Conservation (phyloP, 2,329 filamentous ascomycete genomes). For the Calonectria henricotiae region DNA sequence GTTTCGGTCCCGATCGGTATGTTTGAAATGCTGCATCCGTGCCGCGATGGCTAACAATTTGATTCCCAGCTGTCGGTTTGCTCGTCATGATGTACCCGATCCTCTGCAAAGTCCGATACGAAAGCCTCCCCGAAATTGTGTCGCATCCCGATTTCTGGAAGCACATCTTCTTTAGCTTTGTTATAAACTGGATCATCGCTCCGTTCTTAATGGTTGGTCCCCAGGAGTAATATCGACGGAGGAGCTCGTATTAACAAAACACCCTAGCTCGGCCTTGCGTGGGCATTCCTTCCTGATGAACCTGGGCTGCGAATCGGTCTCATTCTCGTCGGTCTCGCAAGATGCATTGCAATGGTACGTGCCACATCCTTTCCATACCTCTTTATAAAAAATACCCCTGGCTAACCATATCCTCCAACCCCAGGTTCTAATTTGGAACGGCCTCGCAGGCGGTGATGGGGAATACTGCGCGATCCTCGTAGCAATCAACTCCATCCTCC, state of each 20-base stretch:
- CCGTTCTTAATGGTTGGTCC: slow-evolving; percentile 83
- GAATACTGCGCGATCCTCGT: slow-evolving; percentile 90
- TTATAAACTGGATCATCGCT: slow-evolving; percentile 88
- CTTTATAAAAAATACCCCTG: not conserved
- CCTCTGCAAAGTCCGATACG: slow-evolving; percentile 87
- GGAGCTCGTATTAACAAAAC: slow-evolving; percentile 32
- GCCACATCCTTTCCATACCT: slow-evolving; percentile 54
- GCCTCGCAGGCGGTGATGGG: slow-evolving; percentile 78
- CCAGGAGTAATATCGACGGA: not conserved
- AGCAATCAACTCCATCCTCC: slow-evolving; percentile 81
- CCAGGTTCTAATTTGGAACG: slow-evolving; percentile 78
- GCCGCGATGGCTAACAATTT: not conserved
- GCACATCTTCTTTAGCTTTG: slow-evolving; percentile 83
- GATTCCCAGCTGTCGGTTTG: slow-evolving; percentile 77
- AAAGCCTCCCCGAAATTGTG: slow-evolving; percentile 80
- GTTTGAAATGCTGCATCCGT: not conserved
- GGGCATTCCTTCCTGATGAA: slow-evolving; percentile 77
- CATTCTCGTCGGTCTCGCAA: slow-evolving; percentile 86
- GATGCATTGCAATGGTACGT: slow-evolving; percentile 89
- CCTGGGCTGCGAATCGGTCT: slow-evolving; percentile 75
- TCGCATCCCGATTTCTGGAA: slow-evolving; percentile 77
- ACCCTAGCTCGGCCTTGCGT: slow-evolving; percentile 74
- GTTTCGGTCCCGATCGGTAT: slow-evolving; percentile 78
- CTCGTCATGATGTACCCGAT: slow-evolving; percentile 97
- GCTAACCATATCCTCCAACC: not conserved